Evolutionary conservation across 169 alveolate genomes (phyloP).

Genomic region (Fabrea salina): DNA sequence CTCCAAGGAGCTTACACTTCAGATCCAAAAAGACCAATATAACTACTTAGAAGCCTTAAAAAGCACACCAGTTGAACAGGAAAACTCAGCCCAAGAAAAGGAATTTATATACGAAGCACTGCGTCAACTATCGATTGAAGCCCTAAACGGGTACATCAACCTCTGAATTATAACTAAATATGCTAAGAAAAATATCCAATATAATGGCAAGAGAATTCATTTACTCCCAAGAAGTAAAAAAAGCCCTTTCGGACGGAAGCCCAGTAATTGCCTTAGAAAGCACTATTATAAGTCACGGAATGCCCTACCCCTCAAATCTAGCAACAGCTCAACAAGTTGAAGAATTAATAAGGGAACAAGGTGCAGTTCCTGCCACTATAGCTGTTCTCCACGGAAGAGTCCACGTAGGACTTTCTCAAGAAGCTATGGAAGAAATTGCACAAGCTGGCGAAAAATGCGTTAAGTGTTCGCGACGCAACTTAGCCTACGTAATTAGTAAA

Average conservation of each 20-base stretch:
- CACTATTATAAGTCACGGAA: slow-evolving; percentile 85
- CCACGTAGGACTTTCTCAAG: slow-evolving; percentile 67
- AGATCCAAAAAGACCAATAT: no score
- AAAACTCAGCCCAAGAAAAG: no score
- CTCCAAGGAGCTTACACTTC: no score
- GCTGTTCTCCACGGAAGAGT: slow-evolving; percentile 74
- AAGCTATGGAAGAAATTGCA: slow-evolving; percentile 66
- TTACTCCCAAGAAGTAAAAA: slow-evolving; percentile 40
- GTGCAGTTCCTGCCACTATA: slow-evolving; percentile 85
- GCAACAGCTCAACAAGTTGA: slow-evolving; percentile 77
- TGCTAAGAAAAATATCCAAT: no score
- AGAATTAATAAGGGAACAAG: slow-evolving; percentile 57
- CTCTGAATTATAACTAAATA: no score
- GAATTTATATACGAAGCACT: no score
- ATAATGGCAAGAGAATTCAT: not conserved
- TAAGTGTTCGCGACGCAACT: slow-evolving; percentile 47
- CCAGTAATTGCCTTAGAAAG: slow-evolving; percentile 86
- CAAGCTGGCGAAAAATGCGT: slow-evolving; percentile 54
- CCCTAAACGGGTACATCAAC: no score
- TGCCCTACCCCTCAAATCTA: slow-evolving; percentile 83
- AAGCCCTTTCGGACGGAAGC: slow-evolving; percentile 49
- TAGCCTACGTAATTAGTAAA: slow-evolving; percentile 28
- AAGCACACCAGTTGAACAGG: no score
- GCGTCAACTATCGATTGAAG: no score
- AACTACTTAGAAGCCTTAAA: no score